Evolutionary conservation across 352 stramenopile species (phyloP).

Genomic region (Globisporangium irregulare): DNA sequence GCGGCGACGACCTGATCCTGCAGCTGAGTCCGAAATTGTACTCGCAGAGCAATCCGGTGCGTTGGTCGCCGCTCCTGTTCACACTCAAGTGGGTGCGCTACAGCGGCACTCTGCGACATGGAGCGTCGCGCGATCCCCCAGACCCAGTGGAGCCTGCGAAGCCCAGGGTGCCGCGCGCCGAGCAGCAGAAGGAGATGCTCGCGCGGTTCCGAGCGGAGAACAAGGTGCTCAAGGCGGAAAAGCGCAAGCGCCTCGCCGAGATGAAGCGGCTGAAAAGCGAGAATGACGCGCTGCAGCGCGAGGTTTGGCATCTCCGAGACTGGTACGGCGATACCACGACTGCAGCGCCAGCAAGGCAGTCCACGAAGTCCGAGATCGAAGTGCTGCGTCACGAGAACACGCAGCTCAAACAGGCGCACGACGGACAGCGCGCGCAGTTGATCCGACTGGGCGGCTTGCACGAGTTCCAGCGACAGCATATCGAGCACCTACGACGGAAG

Average conservation of each 20-base stretch:
- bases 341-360: no score
- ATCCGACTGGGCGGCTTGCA: conserved; percentile 12
- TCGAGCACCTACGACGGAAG: conserved; percentile 13
- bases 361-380: conserved; percentile 9
- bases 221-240: not conserved
- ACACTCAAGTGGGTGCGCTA: not conserved
- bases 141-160: not conserved
- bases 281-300: not conserved
- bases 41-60: not conserved
- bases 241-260: not conserved
- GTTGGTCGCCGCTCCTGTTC: not conserved
- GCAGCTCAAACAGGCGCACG: conserved; percentile 6
- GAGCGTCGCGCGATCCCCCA: not conserved
- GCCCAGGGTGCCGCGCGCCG: not conserved
- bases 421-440: conserved; percentile 11
- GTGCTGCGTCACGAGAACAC: conserved; percentile 7
- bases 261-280: not conserved
- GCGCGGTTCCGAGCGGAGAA: not conserved
- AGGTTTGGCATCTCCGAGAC: not conserved
- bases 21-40: not conserved
- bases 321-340: no score
- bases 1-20: not conserved
- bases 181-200: not conserved
- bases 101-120: not conserved
- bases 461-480: conserved; percentile 17